Evolutionary conservation across 2,329 filamentous ascomycete genomes (phyloP), one percentile per base, ranked within the genome.

Genomic region (Colletotrichum karsti): DNA sequence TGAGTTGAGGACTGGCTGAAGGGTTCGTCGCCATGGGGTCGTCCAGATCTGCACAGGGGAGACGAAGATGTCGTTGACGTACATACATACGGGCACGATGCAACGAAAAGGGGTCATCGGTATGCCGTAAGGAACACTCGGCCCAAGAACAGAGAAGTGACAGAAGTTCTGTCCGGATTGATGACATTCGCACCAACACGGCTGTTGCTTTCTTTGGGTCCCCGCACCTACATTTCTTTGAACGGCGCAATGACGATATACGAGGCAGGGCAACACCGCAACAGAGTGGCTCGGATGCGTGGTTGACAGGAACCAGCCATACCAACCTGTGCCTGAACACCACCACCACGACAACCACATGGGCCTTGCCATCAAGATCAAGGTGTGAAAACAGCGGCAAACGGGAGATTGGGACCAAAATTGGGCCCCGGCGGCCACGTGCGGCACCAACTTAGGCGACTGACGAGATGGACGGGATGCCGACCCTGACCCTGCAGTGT

Each of bases 341-440:
- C 35, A 39, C 9, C 9, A 46, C 46, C 7, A 50, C 24, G 46
- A 50, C 28, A 10, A 50, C n/a, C n/a, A n/a, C 28, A 39, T 48
- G 39, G 61, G 33, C 44, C 37, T 54, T 54, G 53, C 26, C 41
- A 26, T 64, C 51, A 41, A 67, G 58, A 50, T 50, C 46, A 28
- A 30, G 28, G 7, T 18, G 64, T 46, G 58, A 48, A 42, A 53
- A 54, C 28, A 26, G 30, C 53, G 63, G 57, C 48, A 62, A 54
- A 55, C 67, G 69, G 73, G 74, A 76, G 68, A 75, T 76, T 75
- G 53, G 64, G 51, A 71, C 63, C 71, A 69, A 68, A 71, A 70
- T 69, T 56, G 70, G 71, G 72, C 48, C 73, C 74, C 60, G 67
- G 71, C 71, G 67, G 73, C 75, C 75, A 77, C 75, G 74, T 77